phyloP scores from a whole-genome alignment of 192 early-diverging fungal species.

The Linnemannia hyalina region DNA sequence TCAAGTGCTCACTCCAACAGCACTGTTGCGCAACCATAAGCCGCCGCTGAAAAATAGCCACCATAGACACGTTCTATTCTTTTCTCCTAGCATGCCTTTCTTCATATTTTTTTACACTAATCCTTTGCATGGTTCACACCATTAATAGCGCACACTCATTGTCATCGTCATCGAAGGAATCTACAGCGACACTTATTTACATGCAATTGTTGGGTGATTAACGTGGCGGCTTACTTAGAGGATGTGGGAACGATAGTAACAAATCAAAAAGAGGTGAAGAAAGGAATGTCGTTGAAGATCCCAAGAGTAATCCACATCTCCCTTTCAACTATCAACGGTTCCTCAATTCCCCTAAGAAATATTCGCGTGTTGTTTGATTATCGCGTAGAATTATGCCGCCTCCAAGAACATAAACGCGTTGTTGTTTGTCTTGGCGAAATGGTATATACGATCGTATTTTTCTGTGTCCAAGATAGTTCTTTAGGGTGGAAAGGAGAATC shows the following conservation, averaged over 20 bases:
- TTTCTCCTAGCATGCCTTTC: background rate
- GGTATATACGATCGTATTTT: background rate
- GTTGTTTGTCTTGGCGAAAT: background rate
- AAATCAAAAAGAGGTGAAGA: background rate
- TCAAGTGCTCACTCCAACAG: background rate
- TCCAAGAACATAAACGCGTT: background rate
- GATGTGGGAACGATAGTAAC: too few relatives aligned
- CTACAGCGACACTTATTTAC: too few relatives aligned
- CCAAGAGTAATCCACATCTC: too few relatives aligned
- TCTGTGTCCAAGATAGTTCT: too few relatives aligned
- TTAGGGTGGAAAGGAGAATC: too few relatives aligned
- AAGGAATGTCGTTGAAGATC: too few relatives aligned
- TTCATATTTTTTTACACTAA: background rate
- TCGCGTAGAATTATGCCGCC: background rate
- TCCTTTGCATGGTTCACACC: background rate
- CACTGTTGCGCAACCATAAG: slow-evolving; percentile 3
- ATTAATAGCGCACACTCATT: background rate
- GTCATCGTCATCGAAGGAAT: background rate
- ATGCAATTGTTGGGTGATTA: too few relatives aligned
- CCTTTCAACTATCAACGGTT: too few relatives aligned
- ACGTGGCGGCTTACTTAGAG: too few relatives aligned
- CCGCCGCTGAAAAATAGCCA: background rate
- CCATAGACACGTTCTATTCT: background rate
- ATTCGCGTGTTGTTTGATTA: background rate
- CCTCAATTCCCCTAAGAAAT: too few relatives aligned